A percentile compares a stretch with the other conserved stretches of the same genome.
These are phyloP conservation scores for Fusarium avenaceum DNA, from an alignment of 2,329 filamentous ascomycete species.

Conservation along the genomic window DNA sequence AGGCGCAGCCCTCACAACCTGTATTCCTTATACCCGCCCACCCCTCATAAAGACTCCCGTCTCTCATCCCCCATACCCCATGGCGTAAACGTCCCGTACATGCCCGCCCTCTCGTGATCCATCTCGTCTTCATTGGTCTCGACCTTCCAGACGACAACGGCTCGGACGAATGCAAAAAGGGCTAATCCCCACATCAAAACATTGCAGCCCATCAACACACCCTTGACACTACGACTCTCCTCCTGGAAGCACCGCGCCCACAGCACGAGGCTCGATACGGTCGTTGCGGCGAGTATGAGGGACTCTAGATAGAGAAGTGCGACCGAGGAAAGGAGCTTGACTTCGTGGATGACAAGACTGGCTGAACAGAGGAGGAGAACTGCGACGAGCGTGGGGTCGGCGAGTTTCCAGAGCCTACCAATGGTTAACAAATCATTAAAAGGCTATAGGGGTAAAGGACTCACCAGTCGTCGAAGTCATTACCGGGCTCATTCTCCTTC, in stretches of 20 bases:
- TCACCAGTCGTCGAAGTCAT: conserved; percentile 47
- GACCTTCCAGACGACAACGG: conserved; percentile 49
- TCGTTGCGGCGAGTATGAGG: conserved; percentile 44
- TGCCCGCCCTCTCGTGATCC: conserved; percentile 12
- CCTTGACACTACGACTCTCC: conserved; percentile 44
- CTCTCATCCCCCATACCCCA: conserved; percentile 23
- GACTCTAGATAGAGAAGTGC: conserved; percentile 49
- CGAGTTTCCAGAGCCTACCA: conserved; percentile 49
- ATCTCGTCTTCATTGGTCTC: conserved; percentile 22
- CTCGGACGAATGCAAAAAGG: conserved; percentile 49
- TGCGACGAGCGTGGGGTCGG: conserved; percentile 36
- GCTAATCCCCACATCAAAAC: conserved; percentile 49
- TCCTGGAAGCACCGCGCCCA: conserved; percentile 45
- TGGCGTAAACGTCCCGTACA: conserved; percentile 43
- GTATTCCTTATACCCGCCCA: not conserved
- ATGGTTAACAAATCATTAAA: not conserved
- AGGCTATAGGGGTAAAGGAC: not conserved
- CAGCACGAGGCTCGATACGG: conserved; percentile 35
- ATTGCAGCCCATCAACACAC: conserved; percentile 48
- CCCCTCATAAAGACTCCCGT: conserved; percentile 20
- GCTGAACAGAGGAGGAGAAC: conserved; percentile 44
- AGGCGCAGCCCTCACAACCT: not conserved
- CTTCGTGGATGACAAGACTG: conserved; percentile 48
- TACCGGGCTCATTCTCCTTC: conserved; percentile 41
- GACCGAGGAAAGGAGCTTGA: conserved; percentile 45